Evolutionary conservation across 371 early-diverging fungal species (phyloP).

Genomic region (Apophysomyces ossiformis): DNA sequence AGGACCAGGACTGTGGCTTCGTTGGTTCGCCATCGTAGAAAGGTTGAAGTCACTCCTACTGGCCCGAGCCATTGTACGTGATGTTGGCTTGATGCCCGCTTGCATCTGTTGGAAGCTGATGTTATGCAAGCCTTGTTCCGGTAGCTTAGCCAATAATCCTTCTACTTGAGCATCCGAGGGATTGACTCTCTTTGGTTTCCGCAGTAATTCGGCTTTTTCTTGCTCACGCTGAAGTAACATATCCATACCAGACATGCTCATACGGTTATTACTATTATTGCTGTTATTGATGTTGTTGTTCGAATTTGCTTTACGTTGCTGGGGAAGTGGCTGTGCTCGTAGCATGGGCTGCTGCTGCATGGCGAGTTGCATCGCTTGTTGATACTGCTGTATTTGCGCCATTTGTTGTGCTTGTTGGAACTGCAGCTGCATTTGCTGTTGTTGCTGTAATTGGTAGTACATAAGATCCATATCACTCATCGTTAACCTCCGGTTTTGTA

Average conservation of each 20-base stretch:
- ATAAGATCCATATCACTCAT: constrained; percentile 42
- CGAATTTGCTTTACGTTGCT: constrained; percentile 3
- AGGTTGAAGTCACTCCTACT: constrained; percentile 24
- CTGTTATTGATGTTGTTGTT: not conserved
- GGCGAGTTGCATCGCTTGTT: constrained; percentile 27
- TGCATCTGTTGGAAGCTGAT: constrained; percentile 47
- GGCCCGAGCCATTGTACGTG: constrained; percentile 25
- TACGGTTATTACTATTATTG: constrained; percentile 24
- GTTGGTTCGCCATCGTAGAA: constrained; percentile 12
- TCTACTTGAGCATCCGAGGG: constrained; percentile 41
- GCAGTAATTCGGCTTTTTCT: constrained; percentile 35
- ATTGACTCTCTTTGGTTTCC: constrained; percentile 39
- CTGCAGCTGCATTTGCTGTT: constrained; percentile 33
- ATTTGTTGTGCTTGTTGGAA: constrained; percentile 30
- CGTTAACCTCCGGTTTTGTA: constrained; percentile 31
- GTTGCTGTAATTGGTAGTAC: constrained; percentile 32
- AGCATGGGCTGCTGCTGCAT: constrained; percentile 27
- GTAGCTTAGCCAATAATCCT: constrained; percentile 39
- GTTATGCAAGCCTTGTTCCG: constrained; percentile 35
- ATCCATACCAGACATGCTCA: constrained; percentile 54
- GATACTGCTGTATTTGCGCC: constrained; percentile 34
- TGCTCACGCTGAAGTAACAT: constrained; percentile 46
- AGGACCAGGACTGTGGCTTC: constrained; percentile 18
- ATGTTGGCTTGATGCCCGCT: constrained; percentile 18
- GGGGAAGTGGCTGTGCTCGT: constrained; percentile 19